Evolutionary conservation across 2,329 filamentous ascomycete genomes (phyloP).

Genomic region (Diaporthe humulicola): DNA sequence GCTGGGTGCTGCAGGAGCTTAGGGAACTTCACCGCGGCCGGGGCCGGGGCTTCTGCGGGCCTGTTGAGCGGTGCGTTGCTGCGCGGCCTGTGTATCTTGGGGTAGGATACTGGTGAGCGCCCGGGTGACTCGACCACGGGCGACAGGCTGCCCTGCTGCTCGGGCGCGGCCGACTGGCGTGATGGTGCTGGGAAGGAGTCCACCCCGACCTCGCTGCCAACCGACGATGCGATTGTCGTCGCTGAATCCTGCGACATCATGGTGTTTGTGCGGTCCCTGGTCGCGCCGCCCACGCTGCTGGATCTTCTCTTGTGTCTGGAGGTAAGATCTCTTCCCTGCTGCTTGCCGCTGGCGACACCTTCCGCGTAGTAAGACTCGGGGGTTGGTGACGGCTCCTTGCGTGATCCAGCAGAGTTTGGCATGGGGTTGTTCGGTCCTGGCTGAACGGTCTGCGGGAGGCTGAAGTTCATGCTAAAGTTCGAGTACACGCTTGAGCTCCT

Average conservation of each 20-base stretch:
- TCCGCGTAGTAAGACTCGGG: constrained; percentile 28
- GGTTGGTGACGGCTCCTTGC: constrained; percentile 8
- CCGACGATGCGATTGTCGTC: constrained; percentile 55
- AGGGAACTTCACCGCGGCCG: too few relatives aligned
- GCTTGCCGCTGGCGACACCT: not conserved
- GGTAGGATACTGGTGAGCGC: constrained; percentile 51
- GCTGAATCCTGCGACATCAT: constrained; percentile 50
- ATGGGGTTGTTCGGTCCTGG: constrained; percentile 41
- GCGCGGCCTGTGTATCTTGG: constrained; percentile 40
- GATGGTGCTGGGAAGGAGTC: constrained; percentile 25
- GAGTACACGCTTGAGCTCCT: constrained; percentile 55
- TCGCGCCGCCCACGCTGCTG: not conserved
- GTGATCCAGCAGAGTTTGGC: constrained; percentile 30
- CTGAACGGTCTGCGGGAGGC: constrained; percentile 42
- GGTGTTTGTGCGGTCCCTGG: constrained; percentile 35
- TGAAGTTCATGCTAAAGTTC: constrained; percentile 43
- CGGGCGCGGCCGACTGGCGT: constrained; percentile 1
- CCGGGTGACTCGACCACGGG: constrained; percentile 64
- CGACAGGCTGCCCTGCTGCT: constrained; percentile 54
- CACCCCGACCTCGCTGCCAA: constrained; percentile 34
- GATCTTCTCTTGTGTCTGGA: constrained; percentile 36
- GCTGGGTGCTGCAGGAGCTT: not conserved
- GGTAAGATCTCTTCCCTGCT: constrained; percentile 20
- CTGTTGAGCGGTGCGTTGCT: constrained; percentile 4
- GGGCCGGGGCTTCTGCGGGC: not conserved